Conservation (phyloP, 192 early-diverging fungal genomes). For the Piromyces sp. region DNA sequence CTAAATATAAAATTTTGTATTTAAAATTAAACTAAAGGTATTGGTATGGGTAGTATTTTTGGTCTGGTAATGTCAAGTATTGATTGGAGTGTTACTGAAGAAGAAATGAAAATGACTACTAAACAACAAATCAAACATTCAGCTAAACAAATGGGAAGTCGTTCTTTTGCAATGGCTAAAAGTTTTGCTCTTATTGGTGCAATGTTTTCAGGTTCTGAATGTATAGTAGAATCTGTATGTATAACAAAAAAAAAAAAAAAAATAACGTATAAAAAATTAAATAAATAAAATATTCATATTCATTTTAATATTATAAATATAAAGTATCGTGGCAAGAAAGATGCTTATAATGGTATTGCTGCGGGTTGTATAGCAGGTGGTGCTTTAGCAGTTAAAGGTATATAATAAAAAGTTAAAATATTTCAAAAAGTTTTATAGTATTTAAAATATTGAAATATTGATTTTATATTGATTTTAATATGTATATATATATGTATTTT, state of each 20-base stretch:
- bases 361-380: constrained; percentile 90
- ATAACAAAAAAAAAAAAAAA: background rate
- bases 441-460: no score
- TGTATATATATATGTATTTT: background rate
- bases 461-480: no score
- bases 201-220: constrained; percentile 83
- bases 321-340: constrained; percentile 91
- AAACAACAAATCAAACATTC: constrained; percentile 72
- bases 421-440: constrained; percentile 10
- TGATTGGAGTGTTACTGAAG: constrained; percentile 60
- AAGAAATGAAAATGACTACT: constrained; percentile 45
- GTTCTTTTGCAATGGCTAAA: constrained; percentile 69
- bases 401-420: background rate
- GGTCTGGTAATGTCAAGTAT: constrained; percentile 84
- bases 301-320: no score
- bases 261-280: no score
- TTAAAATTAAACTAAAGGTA: constrained; percentile 31
- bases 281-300: no score
- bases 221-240: constrained; percentile 73
- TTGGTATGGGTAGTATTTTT: constrained; percentile 74
- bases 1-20: no score
- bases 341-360: constrained; percentile 71
- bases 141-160: constrained; percentile 71
- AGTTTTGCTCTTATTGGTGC: constrained; percentile 85
- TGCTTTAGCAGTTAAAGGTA: constrained; percentile 47